These are phyloP conservation scores for Myriosclerotinia duriaeana DNA, from an alignment of 2,329 filamentous ascomycete genomes.

Conservation along the genomic window DNA sequence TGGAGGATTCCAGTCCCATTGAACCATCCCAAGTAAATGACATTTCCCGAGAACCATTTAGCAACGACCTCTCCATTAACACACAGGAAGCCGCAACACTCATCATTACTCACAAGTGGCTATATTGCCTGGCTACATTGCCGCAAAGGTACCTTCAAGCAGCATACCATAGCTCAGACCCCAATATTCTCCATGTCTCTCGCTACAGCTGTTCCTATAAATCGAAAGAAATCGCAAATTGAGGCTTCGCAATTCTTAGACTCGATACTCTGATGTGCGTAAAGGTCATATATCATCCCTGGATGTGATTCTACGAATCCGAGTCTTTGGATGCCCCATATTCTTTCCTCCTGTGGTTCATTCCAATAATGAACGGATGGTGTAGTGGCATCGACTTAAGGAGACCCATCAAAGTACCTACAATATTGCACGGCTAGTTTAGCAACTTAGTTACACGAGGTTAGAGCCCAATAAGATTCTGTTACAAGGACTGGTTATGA, in stretches of 20 bases:
- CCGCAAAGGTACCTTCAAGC: conserved; percentile 47
- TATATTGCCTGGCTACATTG: conserved; percentile 45
- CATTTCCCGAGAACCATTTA: conserved; percentile 26
- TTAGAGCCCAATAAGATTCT: conserved; percentile 53
- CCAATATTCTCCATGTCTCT: conserved; percentile 48
- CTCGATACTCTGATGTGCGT: conserved; percentile 40
- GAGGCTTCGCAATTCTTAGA: conserved; percentile 4
- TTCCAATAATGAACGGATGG: conserved; percentile 53
- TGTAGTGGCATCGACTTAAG: conserved; percentile 45
- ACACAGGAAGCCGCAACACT: conserved; percentile 36
- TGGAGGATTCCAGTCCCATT: conserved; percentile 46
- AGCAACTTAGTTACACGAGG: conserved; percentile 45
- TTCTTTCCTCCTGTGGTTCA: conserved; percentile 44
- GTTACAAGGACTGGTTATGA: conserved; percentile 14
- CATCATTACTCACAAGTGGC: conserved; percentile 42
- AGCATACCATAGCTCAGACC: conserved; percentile 52
- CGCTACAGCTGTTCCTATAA: conserved; percentile 29
- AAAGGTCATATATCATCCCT: conserved; percentile 49
- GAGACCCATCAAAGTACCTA: neutral
- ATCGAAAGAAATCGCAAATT: conserved; percentile 13
- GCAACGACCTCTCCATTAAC: conserved; percentile 41
- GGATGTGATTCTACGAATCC: conserved; percentile 50
- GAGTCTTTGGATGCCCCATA: conserved; percentile 49
- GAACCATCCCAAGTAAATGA: conserved; percentile 36
- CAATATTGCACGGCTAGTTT: neutral